phyloP scores from a whole-genome alignment of 441 rosid genomes.

The Erodium texanum region DNA sequence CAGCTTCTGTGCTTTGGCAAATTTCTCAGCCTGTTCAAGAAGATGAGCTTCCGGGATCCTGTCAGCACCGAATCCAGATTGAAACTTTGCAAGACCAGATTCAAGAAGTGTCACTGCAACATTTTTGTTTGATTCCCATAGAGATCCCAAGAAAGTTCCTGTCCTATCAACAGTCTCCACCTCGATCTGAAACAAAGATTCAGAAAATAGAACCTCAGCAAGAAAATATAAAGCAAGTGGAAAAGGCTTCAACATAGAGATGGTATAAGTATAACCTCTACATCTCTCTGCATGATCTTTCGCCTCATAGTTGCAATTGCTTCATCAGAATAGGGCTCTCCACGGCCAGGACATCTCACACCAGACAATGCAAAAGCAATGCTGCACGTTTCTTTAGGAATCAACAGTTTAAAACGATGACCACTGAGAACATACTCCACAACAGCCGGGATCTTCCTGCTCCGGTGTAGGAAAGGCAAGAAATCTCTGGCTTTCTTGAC shows the following conservation, averaged over 20 bases:
- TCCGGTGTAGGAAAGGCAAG: constrained; percentile 71
- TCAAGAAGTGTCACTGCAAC: constrained; percentile 66
- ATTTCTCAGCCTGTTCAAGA: too few relatives aligned
- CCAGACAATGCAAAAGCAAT: constrained; percentile 97
- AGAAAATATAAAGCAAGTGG: not conserved
- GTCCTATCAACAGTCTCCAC: constrained; percentile 93
- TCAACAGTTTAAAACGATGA: constrained; percentile 85
- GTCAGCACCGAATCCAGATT: constrained; percentile 73
- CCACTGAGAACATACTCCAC: constrained; percentile 98
- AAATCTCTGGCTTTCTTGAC: constrained; percentile 86
- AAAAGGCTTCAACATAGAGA: not conserved
- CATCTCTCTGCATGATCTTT: constrained; percentile 93
- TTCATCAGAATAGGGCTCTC: constrained; percentile 82
- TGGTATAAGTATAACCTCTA: constrained; percentile 30
- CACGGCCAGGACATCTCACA: constrained; percentile 95
- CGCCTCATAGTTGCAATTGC: constrained; percentile 91
- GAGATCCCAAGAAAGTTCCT: constrained; percentile 89
- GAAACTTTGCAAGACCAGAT: constrained; percentile 89
- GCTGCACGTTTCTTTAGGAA: constrained; percentile 91
- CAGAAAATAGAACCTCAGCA: not conserved
- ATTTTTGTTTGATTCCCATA: constrained; percentile 84
- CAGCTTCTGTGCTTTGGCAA: too few relatives aligned
- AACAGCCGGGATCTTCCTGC: constrained; percentile 66
- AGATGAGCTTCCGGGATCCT: constrained; percentile 51
- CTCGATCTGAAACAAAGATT: constrained; percentile 48